Evolutionary conservation across 2,329 filamentous ascomycete genomes (phyloP), one percentile per base, ranked within the genome.

Genomic region (Domatiomyces globalis): DNA sequence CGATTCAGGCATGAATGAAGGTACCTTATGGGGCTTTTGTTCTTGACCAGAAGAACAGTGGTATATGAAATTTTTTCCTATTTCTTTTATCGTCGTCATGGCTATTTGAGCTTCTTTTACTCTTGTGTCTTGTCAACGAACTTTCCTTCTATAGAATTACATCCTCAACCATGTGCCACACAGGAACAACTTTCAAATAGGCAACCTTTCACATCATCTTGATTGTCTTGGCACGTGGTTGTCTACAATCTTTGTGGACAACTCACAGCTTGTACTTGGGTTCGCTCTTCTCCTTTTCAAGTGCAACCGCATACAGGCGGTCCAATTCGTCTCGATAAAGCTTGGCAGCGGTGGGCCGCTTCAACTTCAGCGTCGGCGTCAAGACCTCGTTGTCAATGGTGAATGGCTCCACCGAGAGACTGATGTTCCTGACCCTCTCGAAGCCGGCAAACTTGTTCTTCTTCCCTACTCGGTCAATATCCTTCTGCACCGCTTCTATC

Each of bases 391-490:
- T 98, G 48, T 95, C 89, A 58, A 96, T 81, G 1, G 81, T 86
- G 62, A 98, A 96, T 1, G 92, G 92, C 54, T 98, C 92, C 12
- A 95, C 61, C 61, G 84, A 82, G 59, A 98, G 70, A 56, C 83
- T 69, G 51, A 84, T 76, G 60, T 83, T 85, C 65, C 77, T 79
- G 46, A 96, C 83, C 57, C 80, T 80, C 75, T 98, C 92, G 61
- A 85, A 96, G 59, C 82, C 86, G 65, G 94, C 92, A 68, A 98
- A 89, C 71, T 92, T 94, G 67, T 85, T 80, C 70, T 82, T 83
- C 71, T 78, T 84, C 44, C 80, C 87, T 53, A 94, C 84, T 50
- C 75, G 77, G 54, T 92, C 85, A 33, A 98, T 72, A 58, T 92
- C 79, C 66, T 83, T 84, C 57, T 94, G 65, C 51, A 94, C 82